A percentile compares a stretch with the other conserved stretches of the same genome.
Conservation (phyloP, 306 rosid species). For the Castanea crenata region DNA sequence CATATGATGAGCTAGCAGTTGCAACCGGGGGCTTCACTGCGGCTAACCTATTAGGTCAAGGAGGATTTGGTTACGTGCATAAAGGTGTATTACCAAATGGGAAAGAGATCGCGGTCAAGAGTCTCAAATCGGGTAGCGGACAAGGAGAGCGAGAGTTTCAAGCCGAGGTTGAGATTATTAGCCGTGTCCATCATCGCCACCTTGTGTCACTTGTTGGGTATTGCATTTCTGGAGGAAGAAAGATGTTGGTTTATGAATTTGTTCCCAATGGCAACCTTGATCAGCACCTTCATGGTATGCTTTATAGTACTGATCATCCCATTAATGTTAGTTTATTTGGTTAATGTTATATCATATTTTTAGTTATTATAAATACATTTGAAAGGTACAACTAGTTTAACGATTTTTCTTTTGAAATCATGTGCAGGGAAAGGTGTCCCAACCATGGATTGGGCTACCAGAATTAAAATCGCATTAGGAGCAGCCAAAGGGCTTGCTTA, state of each 20-base stretch:
- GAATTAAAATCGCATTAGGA: constrained; percentile 75
- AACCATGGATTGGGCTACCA: constrained; percentile 62
- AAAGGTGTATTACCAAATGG: constrained; percentile 87
- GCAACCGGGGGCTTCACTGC: constrained; percentile 64
- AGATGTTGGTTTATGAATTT: constrained; percentile 69
- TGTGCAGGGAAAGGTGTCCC: constrained; percentile 46
- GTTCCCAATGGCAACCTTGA: constrained; percentile 81
- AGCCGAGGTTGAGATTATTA: constrained; percentile 80
- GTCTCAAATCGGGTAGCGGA: constrained; percentile 58
- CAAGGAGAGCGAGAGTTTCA: constrained; percentile 80
- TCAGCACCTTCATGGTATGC: constrained; percentile 73
- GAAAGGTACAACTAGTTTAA: not conserved
- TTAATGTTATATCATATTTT: not conserved
- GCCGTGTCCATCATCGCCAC: constrained; percentile 94
- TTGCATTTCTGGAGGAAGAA: constrained; percentile 44
- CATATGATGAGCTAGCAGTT: constrained; percentile 52
- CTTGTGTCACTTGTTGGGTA: constrained; percentile 89
- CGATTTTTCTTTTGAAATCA: not conserved
- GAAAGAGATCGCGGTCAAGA: constrained; percentile 80
- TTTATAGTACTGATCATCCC: too few relatives aligned
- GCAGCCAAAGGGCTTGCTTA: constrained; percentile 93
- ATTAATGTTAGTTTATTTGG: not conserved
- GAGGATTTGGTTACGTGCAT: constrained; percentile 83
- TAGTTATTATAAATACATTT: not conserved
- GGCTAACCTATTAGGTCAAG: constrained; percentile 62